Evolutionary conservation across 257 asterid species (phyloP), one percentile per base, ranked within the genome.

Genomic region (Gynochthodes officinalis): DNA sequence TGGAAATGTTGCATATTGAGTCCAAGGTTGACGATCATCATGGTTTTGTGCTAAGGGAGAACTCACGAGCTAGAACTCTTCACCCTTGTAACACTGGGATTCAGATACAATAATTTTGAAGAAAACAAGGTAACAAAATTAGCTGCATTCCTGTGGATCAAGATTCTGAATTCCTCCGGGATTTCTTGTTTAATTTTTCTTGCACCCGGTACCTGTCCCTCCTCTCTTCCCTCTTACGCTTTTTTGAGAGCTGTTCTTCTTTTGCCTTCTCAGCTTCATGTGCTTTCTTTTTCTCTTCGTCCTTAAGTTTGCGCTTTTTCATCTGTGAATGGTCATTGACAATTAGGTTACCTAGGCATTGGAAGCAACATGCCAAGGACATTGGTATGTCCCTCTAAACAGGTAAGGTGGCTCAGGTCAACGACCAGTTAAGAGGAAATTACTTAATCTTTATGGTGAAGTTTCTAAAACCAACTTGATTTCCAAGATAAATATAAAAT

Each of bases 201-300:
- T 91, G 79, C 72, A 67, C 86, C 23, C 87, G 81, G 78, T 91
- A 94, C 76, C 91, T 89, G 33, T 78, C 98, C 54, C 89, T 83
- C 23, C 96, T 76, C 79, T 94, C 99, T 82, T 94, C 99, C 63
- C 99, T 88, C 77, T 71, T 86, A 66, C 99, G 89, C 86, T 88
- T 94, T 65, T 85, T 94, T 0, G 90, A 84, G 57, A 94, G 37
- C 75, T 62, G 87, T 77, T 94, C 98, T 86, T 85, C 93, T 82
- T 94, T 94, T 35, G 90, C 87, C 76, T 80, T 84, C 76, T 86
- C 85, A 37, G 50, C 86, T 76, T 79, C 95, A 57, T 59, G 81
- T 37, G 65, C 82, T 86, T 94, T 89, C 84, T 77, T 85, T 84
- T 84, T 94, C 73, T 62, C 87, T 19, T 63, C 83, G 23, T 89